phyloP scores from a whole-genome alignment of 164 flowering plant genomes.

The Buxus sempervirens region DNA sequence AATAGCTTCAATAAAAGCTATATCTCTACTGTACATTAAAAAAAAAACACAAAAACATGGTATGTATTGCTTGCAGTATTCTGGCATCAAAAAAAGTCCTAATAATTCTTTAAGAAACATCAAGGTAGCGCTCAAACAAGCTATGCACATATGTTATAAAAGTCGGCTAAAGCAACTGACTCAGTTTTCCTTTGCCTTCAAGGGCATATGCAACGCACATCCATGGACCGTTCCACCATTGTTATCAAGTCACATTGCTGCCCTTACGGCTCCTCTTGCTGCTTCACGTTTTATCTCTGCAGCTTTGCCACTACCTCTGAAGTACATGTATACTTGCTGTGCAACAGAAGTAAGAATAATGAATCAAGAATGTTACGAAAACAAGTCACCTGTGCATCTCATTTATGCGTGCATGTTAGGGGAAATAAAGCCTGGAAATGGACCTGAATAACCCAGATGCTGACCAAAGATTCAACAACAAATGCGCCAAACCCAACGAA shows the following conservation, averaged over 20 bases:
- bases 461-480: conserved; percentile 64
- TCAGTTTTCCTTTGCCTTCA: not conserved
- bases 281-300: conserved; percentile 75
- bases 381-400: not conserved
- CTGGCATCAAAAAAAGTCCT: not conserved
- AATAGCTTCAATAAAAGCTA: not conserved
- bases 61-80: not conserved
- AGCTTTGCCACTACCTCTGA: conserved; percentile 85
- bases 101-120: not conserved
- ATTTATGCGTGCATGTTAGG: not conserved
- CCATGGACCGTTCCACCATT: not conserved
- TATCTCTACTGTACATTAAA: not conserved
- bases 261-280: conserved; percentile 66
- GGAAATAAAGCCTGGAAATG: not conserved
- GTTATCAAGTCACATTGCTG: conserved; percentile 36
- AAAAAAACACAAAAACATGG: not conserved
- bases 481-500: conserved; percentile 82
- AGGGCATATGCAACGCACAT: conserved; percentile 14
- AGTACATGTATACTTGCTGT: conserved; percentile 96
- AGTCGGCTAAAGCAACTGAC: not conserved
- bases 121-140: conserved; percentile 5
- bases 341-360: conserved; percentile 5
- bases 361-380: not conserved
- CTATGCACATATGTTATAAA: conserved; percentile 6
- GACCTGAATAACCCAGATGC: conserved; percentile 98